Conservation (phyloP, 306 rosid species). For the Albizia julibrissin region DNA sequence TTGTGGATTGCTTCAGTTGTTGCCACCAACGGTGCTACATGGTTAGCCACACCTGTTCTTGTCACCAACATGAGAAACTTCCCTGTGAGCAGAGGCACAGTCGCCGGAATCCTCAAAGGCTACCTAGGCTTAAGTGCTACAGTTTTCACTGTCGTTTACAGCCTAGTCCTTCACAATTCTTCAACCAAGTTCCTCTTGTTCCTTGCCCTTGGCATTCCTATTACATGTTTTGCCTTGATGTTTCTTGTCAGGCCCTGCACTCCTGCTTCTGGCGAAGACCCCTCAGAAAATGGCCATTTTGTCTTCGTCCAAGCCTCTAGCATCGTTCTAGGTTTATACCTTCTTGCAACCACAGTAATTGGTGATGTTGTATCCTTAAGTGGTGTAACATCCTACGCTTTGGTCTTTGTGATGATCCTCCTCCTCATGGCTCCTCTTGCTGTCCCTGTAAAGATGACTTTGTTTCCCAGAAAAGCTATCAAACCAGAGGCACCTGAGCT, state of each 20-base stretch:
- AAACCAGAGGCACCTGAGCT: constrained; percentile 29
- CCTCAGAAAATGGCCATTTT: constrained; percentile 57
- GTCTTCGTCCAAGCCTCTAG: constrained; percentile 70
- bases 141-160: constrained; percentile 65
- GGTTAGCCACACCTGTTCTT: constrained; percentile 71
- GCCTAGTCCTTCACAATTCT: constrained; percentile 59
- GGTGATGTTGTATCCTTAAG: constrained; percentile 36
- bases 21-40: constrained; percentile 76
- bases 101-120: constrained; percentile 78
- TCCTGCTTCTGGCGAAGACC: constrained; percentile 62
- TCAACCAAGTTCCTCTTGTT: constrained; percentile 63
- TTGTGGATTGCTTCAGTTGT: constrained; percentile 67
- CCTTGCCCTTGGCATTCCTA: constrained; percentile 67
- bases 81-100: constrained; percentile 72
- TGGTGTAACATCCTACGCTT: constrained; percentile 32
- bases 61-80: constrained; percentile 92
- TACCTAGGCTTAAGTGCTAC: constrained; percentile 79
- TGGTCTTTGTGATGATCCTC: constrained; percentile 54
- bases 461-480: constrained; percentile 41
- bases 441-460: constrained; percentile 78
- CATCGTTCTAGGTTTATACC: constrained; percentile 57
- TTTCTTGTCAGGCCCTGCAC: constrained; percentile 71
- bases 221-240: constrained; percentile 62
- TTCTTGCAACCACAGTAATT: constrained; percentile 57
- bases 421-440: constrained; percentile 80